Evolutionary conservation across 768 basidiomycete species (phyloP), one percentile per base, ranked within the genome.

Genomic region (Tubosaeta sp.): DNA sequence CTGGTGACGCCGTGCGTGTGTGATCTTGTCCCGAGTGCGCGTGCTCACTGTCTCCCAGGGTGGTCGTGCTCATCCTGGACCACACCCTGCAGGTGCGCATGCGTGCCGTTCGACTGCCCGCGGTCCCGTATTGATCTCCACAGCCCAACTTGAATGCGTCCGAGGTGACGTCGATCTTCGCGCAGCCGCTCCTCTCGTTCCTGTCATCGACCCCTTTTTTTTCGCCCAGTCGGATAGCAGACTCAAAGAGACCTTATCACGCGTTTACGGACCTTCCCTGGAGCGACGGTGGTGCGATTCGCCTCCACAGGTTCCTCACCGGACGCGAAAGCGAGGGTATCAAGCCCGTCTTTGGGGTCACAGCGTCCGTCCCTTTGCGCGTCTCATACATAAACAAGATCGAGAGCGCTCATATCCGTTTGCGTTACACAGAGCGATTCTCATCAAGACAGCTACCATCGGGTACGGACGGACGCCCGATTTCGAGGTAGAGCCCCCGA

Each of bases 341-440:
- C 13, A 94, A 91, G 61, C 92, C 92, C n/a, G 81, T 95, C 0
- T 90, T 84, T 58, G 92, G 92, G 8, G 70, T 95, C 9, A 95
- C 92, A 27, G 83, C 91, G 91, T 94, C 65, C 56, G 87, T 79
- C 7, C 19, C 29, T 19, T 37, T 13, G 6, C 17, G 11, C 12
- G 32, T 19, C 13, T 29, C 25, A 19, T 26, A 26, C 14, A 43
- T 26, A 2, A 29, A 8, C 17, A 27, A 16, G 26, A 29, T 12
- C 14, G 19, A 27, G 11, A 13, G 17, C 47, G 38, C 17, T 39
- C 12, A n/a, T 25, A 17, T 26, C 4, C 25, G 25, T 42, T 42
- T 41, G 12, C 37, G 22, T 38, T 17, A 7, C 25, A 32, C 55
- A 83, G 81, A 10, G 69, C 75, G 1, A 81, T 84, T 45, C 68